Conservation (phyloP, 441 rosid genomes). For the Corymbia citriodora region DNA sequence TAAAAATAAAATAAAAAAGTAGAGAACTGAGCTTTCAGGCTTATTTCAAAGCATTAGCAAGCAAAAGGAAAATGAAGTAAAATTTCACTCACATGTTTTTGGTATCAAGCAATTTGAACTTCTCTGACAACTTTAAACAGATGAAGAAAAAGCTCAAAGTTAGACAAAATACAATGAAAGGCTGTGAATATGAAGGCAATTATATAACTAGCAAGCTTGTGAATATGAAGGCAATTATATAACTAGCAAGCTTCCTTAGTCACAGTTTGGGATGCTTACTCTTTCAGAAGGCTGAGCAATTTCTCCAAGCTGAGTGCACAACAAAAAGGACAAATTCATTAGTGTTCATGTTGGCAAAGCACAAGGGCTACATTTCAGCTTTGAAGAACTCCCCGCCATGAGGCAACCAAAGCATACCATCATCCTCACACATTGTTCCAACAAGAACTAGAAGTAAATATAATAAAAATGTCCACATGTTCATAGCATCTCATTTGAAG, state of each 20-base stretch:
- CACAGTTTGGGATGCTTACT: slow-evolving; percentile 26
- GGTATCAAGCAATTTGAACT: slow-evolving; percentile 47
- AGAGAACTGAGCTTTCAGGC: neutral
- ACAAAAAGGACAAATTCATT: slow-evolving; percentile 6
- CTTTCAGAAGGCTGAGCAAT: slow-evolving; percentile 24
- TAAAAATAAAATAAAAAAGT: neutral
- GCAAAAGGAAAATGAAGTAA: neutral
- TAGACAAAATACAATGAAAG: neutral
- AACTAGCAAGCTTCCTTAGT: neutral
- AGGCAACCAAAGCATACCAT: neutral
- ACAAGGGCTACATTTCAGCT: neutral
- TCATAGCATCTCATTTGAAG: neutral
- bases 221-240: no score
- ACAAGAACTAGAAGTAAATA: neutral
- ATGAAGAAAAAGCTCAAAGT: slow-evolving; percentile 1
- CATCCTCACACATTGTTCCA: neutral
- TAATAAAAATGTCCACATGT: neutral
- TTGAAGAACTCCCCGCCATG: neutral
- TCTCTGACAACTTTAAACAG: slow-evolving; percentile 23
- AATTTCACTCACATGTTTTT: slow-evolving; percentile 41
- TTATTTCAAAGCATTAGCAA: neutral
- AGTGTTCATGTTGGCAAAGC: neutral
- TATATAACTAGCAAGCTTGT: no score
- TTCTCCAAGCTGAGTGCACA: slow-evolving; percentile 40
- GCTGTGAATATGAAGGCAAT: neutral